phyloP scores from a whole-genome alignment of 2,329 filamentous ascomycete species.

The Talaromyces sp. region DNA sequence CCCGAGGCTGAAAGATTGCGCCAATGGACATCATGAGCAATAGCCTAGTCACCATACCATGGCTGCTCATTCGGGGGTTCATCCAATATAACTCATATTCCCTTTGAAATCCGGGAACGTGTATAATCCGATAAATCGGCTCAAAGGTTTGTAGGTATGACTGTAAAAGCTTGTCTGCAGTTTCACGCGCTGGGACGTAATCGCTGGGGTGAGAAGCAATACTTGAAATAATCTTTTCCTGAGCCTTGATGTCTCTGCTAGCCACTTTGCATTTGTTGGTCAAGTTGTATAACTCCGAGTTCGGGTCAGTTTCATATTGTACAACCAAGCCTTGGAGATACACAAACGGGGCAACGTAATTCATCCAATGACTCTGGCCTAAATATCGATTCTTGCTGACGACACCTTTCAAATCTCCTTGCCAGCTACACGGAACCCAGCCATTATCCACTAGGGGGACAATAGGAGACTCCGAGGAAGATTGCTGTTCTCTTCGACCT shows the following conservation, averaged over 20 bases:
- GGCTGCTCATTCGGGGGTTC: neutral
- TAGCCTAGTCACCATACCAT: neutral
- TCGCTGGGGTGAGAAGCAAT: constrained; percentile 1
- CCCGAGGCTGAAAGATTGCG: constrained; percentile 1
- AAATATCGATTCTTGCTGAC: constrained; percentile 46
- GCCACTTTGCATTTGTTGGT: constrained; percentile 6
- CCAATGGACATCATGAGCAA: constrained; percentile 7
- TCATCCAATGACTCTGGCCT: constrained; percentile 50
- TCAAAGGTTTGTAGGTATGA: constrained; percentile 49
- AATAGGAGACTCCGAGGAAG: neutral
- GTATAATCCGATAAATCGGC: constrained; percentile 48
- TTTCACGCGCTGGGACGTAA: constrained; percentile 30
- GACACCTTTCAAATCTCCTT: neutral
- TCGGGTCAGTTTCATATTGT: neutral
- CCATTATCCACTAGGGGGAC: neutral
- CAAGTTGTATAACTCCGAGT: neutral
- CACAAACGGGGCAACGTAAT: constrained; percentile 42
- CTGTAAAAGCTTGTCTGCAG: constrained; percentile 44
- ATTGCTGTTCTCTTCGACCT: neutral
- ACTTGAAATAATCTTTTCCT: constrained; percentile 1
- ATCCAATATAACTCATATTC: constrained; percentile 50
- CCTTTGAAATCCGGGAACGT: constrained; percentile 47
- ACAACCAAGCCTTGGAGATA: constrained; percentile 44
- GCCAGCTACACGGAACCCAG: neutral
- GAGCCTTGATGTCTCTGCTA: constrained; percentile 2